A percentile compares a stretch with the other conserved stretches of the same genome.
These are phyloP conservation scores for Aspergillus pseudoglaucus DNA, from an alignment of 2,329 filamentous ascomycete genomes.

Conservation along the genomic window DNA sequence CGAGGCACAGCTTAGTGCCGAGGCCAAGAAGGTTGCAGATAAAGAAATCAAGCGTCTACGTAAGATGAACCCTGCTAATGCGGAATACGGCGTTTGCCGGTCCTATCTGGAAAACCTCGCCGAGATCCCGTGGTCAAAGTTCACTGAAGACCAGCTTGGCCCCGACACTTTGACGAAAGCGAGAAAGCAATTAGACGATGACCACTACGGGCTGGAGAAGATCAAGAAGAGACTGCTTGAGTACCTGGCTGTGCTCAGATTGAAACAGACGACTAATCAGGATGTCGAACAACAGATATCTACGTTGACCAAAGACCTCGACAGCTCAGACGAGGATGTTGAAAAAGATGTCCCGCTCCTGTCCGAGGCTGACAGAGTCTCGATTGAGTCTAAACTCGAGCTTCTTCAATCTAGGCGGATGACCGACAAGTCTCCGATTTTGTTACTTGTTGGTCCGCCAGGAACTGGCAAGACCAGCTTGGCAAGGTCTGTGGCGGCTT, in stretches of 20 bases:
- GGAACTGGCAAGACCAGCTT: slow-evolving; percentile 95
- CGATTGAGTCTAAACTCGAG: slow-evolving; percentile 59
- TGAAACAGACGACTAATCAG: slow-evolving; percentile 86
- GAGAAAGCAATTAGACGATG: slow-evolving; percentile 84
- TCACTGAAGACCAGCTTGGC: slow-evolving; percentile 80
- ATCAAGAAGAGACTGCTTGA: slow-evolving; percentile 95
- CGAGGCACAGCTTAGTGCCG: slow-evolving; percentile 70
- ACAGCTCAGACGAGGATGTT: slow-evolving; percentile 34
- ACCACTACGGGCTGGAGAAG: slow-evolving; percentile 93
- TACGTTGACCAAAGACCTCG: slow-evolving; percentile 45
- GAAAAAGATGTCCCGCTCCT: slow-evolving; percentile 53
- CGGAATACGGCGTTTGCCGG: slow-evolving; percentile 88
- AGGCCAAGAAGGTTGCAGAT: slow-evolving; percentile 85
- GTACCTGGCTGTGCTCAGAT: slow-evolving; percentile 88
- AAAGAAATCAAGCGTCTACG: slow-evolving; percentile 79
- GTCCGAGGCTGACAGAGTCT: slow-evolving; percentile 40
- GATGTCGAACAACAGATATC: slow-evolving; percentile 71
- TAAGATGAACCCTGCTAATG: slow-evolving; percentile 94
- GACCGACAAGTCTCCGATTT: slow-evolving; percentile 91
- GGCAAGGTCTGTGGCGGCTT: slow-evolving; percentile 85
- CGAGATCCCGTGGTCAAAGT: slow-evolving; percentile 85
- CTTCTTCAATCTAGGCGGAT: slow-evolving; percentile 74
- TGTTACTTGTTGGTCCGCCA: slow-evolving; percentile 86
- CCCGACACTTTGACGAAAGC: slow-evolving; percentile 71
- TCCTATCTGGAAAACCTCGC: slow-evolving; percentile 91